phyloP scores from a whole-genome alignment of 129 eudicot genomes.

The Flaveria linearis region DNA sequence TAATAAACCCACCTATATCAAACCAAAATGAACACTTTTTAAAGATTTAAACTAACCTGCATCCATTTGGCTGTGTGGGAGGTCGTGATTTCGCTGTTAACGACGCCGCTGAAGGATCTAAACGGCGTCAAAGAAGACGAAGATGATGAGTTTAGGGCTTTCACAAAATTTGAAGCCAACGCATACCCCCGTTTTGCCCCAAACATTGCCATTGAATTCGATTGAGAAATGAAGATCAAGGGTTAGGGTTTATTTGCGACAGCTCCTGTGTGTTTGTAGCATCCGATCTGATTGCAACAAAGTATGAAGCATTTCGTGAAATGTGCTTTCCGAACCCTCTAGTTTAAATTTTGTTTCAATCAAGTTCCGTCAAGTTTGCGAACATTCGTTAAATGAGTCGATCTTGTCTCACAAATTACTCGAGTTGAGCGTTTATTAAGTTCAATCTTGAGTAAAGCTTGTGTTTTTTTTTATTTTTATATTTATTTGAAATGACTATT shows the following conservation, averaged over 20 bases:
- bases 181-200: constrained; percentile 44
- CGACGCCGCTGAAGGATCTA: constrained; percentile 55
- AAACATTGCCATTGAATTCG: constrained; percentile 51
- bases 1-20: not conserved
- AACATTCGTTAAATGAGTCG: not conserved
- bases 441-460: no score
- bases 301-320: not conserved
- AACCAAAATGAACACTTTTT: not conserved
- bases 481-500: no score
- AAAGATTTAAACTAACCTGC: constrained; percentile 51
- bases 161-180: constrained; percentile 55
- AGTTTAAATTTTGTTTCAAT: constrained; percentile 8
- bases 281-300: constrained; percentile 26
- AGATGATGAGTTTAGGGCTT: constrained; percentile 44
- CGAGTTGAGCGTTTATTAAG: no score
- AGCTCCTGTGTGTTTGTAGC: constrained; percentile 12
- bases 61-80: constrained; percentile 95
- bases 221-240: constrained; percentile 4
- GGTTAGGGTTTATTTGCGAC: constrained; percentile 25
- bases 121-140: constrained; percentile 38
- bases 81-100: constrained; percentile 64
- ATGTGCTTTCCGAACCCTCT: constrained; percentile 11
- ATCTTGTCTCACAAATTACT: no score
- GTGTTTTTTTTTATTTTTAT: no score
- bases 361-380: not conserved